These are phyloP conservation scores for Heimioporus retisporus DNA, from an alignment of 1,284 basidiomycete genomes.

Conservation along the genomic window DNA sequence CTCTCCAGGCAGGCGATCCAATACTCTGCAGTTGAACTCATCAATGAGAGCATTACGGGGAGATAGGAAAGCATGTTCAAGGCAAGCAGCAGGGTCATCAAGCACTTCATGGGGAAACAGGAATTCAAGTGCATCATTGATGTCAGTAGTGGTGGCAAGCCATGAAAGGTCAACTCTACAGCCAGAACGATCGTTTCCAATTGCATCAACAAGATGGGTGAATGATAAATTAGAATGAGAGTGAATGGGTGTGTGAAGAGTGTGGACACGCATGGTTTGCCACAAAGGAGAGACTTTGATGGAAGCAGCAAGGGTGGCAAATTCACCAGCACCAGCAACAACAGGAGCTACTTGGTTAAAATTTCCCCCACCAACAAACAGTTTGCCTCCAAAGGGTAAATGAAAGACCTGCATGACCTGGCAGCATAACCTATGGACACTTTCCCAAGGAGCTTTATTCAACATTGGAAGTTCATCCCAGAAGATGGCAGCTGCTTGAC, in stretches of 20 bases:
- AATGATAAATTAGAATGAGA: background rate
- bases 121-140: background rate
- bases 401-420: background rate
- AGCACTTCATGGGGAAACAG: background rate
- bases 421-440: background rate
- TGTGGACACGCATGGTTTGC: background rate
- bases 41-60: background rate
- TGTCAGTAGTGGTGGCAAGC: too few relatives aligned
- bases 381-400: too few relatives aligned
- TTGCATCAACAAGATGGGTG: background rate
- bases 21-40: too few relatives aligned
- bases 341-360: background rate
- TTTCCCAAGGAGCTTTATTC: background rate
- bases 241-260: background rate
- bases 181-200: background rate
- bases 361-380: background rate
- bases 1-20: too few relatives aligned
- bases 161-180: background rate
- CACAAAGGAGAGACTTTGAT: background rate
- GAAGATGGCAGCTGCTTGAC: background rate
- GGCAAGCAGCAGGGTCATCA: background rate
- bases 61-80: background rate
- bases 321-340: background rate
- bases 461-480: slow-evolving; percentile 4
- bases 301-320: background rate